Evolutionary conservation across 2,329 filamentous ascomycete species (phyloP).

Genomic region (Neonectria ditissima): DNA sequence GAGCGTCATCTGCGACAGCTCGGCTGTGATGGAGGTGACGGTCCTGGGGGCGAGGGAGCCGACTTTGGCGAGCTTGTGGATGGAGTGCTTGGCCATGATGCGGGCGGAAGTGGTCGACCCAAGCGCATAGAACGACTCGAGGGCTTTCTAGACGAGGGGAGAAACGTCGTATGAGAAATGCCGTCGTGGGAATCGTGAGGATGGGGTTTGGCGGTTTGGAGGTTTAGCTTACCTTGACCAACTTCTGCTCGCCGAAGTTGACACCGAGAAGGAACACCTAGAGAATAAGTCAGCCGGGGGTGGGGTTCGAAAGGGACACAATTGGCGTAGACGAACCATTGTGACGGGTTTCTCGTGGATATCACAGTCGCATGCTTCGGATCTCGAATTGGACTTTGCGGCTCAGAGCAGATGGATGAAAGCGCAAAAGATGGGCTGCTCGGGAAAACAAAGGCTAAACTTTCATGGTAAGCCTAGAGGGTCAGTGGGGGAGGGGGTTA

Average conservation of each 20-base stretch:
- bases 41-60: constrained; percentile 80
- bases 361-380: constrained; percentile 39
- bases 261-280: constrained; percentile 88
- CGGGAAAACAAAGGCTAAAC: constrained; percentile 48
- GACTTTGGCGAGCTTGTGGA: constrained; percentile 85
- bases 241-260: constrained; percentile 85
- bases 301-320: too few species aligned
- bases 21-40: constrained; percentile 83
- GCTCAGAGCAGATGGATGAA: constrained; percentile 25
- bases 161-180: constrained; percentile 27
- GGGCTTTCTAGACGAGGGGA: constrained; percentile 66
- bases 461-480: neutral
- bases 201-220: constrained; percentile 8
- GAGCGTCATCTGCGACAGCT: constrained; percentile 91
- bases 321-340: constrained; percentile 37
- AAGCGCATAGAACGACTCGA: constrained; percentile 89
- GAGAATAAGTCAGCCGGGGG: neutral
- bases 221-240: constrained; percentile 77
- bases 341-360: constrained; percentile 33
- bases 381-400: constrained; percentile 29
- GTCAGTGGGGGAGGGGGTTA: neutral
- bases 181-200: constrained; percentile 3
- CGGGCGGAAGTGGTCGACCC: constrained; percentile 76
- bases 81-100: constrained; percentile 89
- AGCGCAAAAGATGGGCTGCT: constrained; percentile 34